Percentiles rank a stretch among this genome's conserved stretches.
These are phyloP conservation scores for Phaeotremella fagi DNA, from an alignment of 768 basidiomycete genomes.

Conservation along the genomic window DNA sequence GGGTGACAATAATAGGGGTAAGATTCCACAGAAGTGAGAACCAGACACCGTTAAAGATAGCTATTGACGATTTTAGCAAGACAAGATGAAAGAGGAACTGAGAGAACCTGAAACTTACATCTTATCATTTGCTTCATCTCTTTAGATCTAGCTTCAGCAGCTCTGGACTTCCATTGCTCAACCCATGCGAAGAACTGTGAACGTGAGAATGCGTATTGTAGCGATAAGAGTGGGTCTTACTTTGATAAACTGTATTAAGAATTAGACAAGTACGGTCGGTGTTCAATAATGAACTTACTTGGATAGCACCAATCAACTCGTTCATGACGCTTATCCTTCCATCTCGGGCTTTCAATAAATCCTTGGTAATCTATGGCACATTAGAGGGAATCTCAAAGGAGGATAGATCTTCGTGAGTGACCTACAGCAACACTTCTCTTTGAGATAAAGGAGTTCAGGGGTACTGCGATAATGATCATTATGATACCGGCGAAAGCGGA, in stretches of 20 bases:
- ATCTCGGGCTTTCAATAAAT: conserved; percentile 56
- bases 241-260: conserved; percentile 60
- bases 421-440: conserved; percentile 60
- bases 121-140: conserved; percentile 68
- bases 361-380: conserved; percentile 27
- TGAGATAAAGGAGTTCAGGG: conserved; percentile 65
- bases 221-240: conserved; percentile 46
- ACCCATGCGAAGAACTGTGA: conserved; percentile 76
- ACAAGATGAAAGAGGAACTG: conserved; percentile 2
- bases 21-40: conserved; percentile 68
- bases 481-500: conserved; percentile 69
- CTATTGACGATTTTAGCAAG: not conserved
- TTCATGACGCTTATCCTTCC: conserved; percentile 72
- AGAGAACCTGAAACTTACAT: conserved; percentile 50
- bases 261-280: not conserved
- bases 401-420: conserved; percentile 4
- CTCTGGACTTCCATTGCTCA: conserved; percentile 62
- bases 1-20: conserved; percentile 73
- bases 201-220: not conserved
- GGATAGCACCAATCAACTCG: conserved; percentile 59
- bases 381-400: not conserved
- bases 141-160: conserved; percentile 56
- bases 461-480: conserved; percentile 63
- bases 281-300: conserved; percentile 6
- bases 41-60: conserved; percentile 58